Evolutionary conservation across 129 eudicot genomes (phyloP), one percentile per base, ranked within the genome.

Genomic region (Tanacetum coccineum): DNA sequence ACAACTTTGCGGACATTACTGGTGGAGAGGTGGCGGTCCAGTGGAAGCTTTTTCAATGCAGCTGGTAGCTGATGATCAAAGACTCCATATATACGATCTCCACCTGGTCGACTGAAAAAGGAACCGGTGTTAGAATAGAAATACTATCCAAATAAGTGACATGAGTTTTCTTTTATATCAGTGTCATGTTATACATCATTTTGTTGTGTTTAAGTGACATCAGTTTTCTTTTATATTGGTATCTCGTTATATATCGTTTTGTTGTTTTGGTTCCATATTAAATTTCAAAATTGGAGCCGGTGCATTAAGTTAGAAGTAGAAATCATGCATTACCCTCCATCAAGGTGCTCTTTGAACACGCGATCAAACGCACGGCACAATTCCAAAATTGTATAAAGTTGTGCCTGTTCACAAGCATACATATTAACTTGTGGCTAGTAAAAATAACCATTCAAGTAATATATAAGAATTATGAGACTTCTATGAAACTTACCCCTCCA

Each of bases 21-120:
- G 70, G 74, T 73, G 10, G 99, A 93, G 22, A 93, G 93, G 82
- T 93, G 99, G 28, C 99, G 99, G 81, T 93, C 96, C 61, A 93
- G 70, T 46, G 99, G 99, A 68, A 93, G 99, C 82, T 93, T 93
- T 78, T 93, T 93, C 62, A 93, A 69, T 45, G 99, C 99, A 21
- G 96, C 99, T 45, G 99, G 99, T 60, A 89, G 87, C 78, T 93
- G 99, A 81, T 89, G 91, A 75, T 93, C 96, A 73, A 93, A 93
- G 70, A 93, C 99, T 18, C 96, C 96, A 74, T 89, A 93, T 59
- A 93, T 93, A 68, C 86, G 81, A 78, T 87, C 90, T 70, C 99
- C 99, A 50, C 96, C 99, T 54, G 99, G 90, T 72, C 99, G 82
- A 87, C 99, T 93, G 85, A 48, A 68, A 80, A 72, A 47, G 56